Evolutionary conservation across 2,329 filamentous ascomycete genomes (phyloP).

Genomic region (Cordyceps sp.): DNA sequence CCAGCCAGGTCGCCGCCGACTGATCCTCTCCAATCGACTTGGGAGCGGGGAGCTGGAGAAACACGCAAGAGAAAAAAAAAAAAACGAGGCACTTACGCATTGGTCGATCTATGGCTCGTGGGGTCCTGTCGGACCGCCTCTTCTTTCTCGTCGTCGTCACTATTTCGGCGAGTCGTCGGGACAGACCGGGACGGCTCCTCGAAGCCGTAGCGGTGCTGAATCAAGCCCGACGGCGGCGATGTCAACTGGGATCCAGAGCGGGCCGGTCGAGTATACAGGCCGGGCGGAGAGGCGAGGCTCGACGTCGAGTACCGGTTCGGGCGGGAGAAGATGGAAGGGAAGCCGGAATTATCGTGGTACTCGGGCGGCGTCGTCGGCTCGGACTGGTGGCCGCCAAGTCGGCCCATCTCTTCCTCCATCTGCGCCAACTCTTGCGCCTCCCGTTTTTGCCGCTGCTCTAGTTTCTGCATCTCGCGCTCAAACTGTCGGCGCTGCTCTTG

Average conservation of each 20-base stretch:
- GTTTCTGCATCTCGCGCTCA: conserved; percentile 79
- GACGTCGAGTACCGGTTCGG: conserved; percentile 82
- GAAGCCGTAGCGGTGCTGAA: conserved; percentile 40
- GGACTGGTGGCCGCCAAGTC: conserved; percentile 60
- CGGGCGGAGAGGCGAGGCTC: conserved; percentile 68
- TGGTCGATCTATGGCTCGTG: conserved; percentile 56
- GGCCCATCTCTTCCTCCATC: conserved; percentile 62
- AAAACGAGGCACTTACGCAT: conserved; percentile 50
- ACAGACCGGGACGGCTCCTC: conserved; percentile 57
- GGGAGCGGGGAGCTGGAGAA: too few species aligned
- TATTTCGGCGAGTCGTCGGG: conserved; percentile 74
- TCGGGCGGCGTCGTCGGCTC: conserved; percentile 95
- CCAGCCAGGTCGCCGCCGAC: too few species aligned
- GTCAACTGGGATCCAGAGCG: conserved; percentile 67
- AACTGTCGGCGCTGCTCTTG: conserved; percentile 79
- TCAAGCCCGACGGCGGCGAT: conserved; percentile 53
- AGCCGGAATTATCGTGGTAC: conserved; percentile 61
- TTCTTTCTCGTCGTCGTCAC: conserved; percentile 78
- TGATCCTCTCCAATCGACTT: too few species aligned
- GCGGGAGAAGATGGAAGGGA: conserved; percentile 65
- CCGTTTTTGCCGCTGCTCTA: conserved; percentile 69
- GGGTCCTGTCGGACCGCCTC: conserved; percentile 51
- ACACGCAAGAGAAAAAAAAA: neutral
- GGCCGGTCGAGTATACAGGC: conserved; percentile 54
- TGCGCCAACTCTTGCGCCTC: conserved; percentile 73